Evolutionary conservation across 768 basidiomycete genomes (phyloP).

Genomic region (Galerina marginata): DNA sequence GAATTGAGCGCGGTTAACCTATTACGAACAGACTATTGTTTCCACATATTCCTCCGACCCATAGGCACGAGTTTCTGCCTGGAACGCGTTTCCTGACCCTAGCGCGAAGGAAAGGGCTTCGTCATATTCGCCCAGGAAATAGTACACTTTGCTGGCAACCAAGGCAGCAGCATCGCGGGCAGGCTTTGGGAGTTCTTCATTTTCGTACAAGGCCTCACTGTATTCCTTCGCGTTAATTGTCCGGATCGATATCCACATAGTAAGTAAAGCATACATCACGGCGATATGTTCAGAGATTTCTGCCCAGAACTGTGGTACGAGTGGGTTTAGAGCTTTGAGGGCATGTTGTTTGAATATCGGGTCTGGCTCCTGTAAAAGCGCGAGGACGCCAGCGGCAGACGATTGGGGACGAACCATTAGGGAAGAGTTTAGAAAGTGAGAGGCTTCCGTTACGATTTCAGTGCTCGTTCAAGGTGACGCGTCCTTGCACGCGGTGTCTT

Average conservation of each 20-base stretch:
- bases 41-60: slow-evolving; percentile 89
- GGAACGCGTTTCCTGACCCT: slow-evolving; percentile 86
- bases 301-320: slow-evolving; percentile 97
- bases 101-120: slow-evolving; percentile 96
- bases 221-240: slow-evolving; percentile 15
- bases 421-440: slow-evolving; percentile 25
- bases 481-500: slow-evolving; percentile 42
- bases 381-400: slow-evolving; percentile 88
- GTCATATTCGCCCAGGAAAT: slow-evolving; percentile 93
- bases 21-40: slow-evolving; percentile 86
- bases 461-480: slow-evolving; percentile 43
- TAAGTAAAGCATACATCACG: slow-evolving; percentile 69
- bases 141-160: slow-evolving; percentile 97
- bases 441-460: slow-evolving; percentile 20
- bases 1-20: not conserved
- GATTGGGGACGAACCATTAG: slow-evolving; percentile 76
- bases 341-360: slow-evolving; percentile 90
- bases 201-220: slow-evolving; percentile 93
- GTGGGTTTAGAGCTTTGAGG: slow-evolving; percentile 76
- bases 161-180: slow-evolving; percentile 87
- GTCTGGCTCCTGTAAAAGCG: slow-evolving; percentile 89
- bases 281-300: slow-evolving; percentile 96
- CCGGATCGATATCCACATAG: slow-evolving; percentile 12
- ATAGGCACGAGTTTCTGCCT: slow-evolving; percentile 64
- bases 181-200: slow-evolving; percentile 70